These are phyloP conservation scores for Scheffersomyces illinoinensis DNA, from an alignment of 1,139 yeast genomes.

Conservation along the genomic window DNA sequence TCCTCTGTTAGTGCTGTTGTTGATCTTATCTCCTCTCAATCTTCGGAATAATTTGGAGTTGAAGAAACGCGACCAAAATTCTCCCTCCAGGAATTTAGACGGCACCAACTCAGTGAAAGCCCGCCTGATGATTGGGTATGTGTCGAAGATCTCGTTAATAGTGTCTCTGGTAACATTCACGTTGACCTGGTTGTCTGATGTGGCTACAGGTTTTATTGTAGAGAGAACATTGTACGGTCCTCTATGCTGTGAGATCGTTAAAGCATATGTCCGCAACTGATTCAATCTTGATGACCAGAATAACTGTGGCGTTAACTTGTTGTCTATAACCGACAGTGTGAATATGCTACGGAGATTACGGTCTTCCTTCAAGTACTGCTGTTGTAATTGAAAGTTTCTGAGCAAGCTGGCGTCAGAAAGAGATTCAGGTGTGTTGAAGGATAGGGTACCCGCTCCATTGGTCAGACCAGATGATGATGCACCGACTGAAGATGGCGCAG, in stretches of 20 bases:
- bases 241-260: conserved; percentile 76
- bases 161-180: conserved; percentile 90
- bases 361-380: conserved; percentile 69
- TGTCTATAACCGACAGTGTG: conserved; percentile 83
- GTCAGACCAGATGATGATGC: conserved; percentile 7
- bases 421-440: conserved; percentile 22
- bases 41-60: conserved; percentile 84
- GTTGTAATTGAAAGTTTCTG: conserved; percentile 76
- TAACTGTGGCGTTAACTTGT: conserved; percentile 73
- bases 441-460: conserved; percentile 9
- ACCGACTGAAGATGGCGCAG: conserved; percentile 10
- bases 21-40: conserved; percentile 83
- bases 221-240: conserved; percentile 95
- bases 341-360: conserved; percentile 72
- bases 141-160: conserved; percentile 86
- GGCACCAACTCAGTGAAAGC: conserved; percentile 94
- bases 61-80: conserved; percentile 97
- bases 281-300: conserved; percentile 90
- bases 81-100: conserved; percentile 73
- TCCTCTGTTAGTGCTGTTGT: conserved; percentile 70
- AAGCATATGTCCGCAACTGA: conserved; percentile 79
- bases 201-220: conserved; percentile 89
- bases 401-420: conserved; percentile 48
- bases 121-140: conserved; percentile 87
- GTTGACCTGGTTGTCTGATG: conserved; percentile 86